Conservation (phyloP, 441 rosid species). For the Geranium incanum region DNA sequence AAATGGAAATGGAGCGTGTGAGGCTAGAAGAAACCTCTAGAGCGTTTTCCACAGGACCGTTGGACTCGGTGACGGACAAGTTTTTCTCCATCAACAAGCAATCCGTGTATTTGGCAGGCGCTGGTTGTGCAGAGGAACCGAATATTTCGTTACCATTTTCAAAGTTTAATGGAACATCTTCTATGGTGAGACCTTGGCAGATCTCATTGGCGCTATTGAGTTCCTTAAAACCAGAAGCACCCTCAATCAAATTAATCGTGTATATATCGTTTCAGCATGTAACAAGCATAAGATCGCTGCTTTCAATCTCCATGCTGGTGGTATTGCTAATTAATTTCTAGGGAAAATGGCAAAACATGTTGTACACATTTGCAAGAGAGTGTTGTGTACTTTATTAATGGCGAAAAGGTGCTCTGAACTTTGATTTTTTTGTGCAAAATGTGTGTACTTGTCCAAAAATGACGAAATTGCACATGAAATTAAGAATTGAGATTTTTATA, state of each 20-base stretch:
- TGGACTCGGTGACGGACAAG: slow-evolving; percentile 33
- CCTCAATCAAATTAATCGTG: slow-evolving; percentile 23
- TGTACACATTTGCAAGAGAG: no score
- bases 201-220: slow-evolving; percentile 43
- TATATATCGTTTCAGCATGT: no score
- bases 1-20: background rate
- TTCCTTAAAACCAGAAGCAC: slow-evolving; percentile 27
- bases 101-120: slow-evolving; percentile 20
- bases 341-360: no score
- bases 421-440: no score
- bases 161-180: slow-evolving; percentile 41
- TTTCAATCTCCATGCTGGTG: no score
- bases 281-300: no score
- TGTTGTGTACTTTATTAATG: no score
- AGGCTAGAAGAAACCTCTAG: slow-evolving; percentile 32
- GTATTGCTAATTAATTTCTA: no score
- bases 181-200: slow-evolving; percentile 44
- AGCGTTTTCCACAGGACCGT: slow-evolving; percentile 37
- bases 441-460: no score
- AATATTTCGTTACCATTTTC: slow-evolving; percentile 46
- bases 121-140: slow-evolving; percentile 23
- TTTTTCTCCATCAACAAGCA: slow-evolving; percentile 33
- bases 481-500: no score
- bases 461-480: no score
- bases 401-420: no score